phyloP scores from a whole-genome alignment of 192 early-diverging fungal species.

The Entophlyctis luteolus region DNA sequence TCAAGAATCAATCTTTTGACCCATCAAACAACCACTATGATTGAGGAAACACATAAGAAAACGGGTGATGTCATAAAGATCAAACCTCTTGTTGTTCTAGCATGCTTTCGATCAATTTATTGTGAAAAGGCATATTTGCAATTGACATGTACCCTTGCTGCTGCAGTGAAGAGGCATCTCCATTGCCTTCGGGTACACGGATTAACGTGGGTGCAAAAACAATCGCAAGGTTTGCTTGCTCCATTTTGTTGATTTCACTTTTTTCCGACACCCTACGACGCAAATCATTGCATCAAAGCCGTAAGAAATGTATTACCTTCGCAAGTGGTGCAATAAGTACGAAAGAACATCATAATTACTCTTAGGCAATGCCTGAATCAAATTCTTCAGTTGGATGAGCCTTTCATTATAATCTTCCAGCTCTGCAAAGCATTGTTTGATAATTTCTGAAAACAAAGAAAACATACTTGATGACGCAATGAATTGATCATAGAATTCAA shows the following conservation, averaged over 20 bases:
- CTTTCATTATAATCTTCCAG: slow-evolving; percentile 64
- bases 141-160: slow-evolving; percentile 40
- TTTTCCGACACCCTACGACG: slow-evolving; percentile 40
- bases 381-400: slow-evolving; percentile 61
- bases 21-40: slow-evolving; percentile 44
- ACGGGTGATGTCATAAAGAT: not conserved
- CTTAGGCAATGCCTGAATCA: slow-evolving; percentile 56
- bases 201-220: slow-evolving; percentile 54
- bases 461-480: slow-evolving; percentile 52
- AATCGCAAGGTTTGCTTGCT: slow-evolving; percentile 55
- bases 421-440: slow-evolving; percentile 19
- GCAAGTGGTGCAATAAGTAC: slow-evolving; percentile 50
- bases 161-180: slow-evolving; percentile 4
- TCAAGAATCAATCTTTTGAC: slow-evolving; percentile 18
- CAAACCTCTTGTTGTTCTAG: slow-evolving; percentile 44
- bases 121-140: slow-evolving; percentile 53
- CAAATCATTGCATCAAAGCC: not conserved
- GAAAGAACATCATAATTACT: slow-evolving; percentile 50
- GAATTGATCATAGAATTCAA: slow-evolving; percentile 49
- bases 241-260: slow-evolving; percentile 57
- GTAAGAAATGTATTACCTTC: slow-evolving; percentile 27
- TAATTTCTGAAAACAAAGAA: slow-evolving; percentile 11
- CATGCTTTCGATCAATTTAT: slow-evolving; percentile 46
- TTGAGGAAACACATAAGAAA: not conserved
- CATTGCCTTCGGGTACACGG: slow-evolving; percentile 34